Evolutionary conservation across 768 basidiomycete species (phyloP).

Genomic region (Tulasnella sp.): DNA sequence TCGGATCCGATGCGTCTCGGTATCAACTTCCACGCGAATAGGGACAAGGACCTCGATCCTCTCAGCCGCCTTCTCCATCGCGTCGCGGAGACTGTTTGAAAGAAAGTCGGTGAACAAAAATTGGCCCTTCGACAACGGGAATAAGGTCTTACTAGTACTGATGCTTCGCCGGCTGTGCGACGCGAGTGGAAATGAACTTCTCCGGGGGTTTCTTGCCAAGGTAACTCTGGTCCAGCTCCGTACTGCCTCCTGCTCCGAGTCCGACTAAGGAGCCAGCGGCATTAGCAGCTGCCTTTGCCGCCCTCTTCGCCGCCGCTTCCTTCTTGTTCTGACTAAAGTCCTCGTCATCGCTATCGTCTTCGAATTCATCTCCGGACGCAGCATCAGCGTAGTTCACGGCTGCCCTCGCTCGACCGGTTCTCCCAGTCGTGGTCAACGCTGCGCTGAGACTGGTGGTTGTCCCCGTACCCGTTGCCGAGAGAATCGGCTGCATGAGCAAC

Average conservation of each 20-base stretch:
- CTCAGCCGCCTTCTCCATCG: constrained; percentile 64
- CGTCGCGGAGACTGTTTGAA: constrained; percentile 56
- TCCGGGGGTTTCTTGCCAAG: constrained; percentile 83
- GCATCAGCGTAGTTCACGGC: constrained; percentile 85
- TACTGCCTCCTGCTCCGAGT: constrained; percentile 57
- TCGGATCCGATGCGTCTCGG: constrained; percentile 85
- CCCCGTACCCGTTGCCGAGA: constrained; percentile 44
- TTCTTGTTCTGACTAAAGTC: constrained; percentile 72
- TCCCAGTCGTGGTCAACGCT: constrained; percentile 45
- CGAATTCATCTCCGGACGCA: constrained; percentile 78
- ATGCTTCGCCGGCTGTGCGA: constrained; percentile 64
- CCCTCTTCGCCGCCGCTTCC: constrained; percentile 59
- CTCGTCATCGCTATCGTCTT: constrained; percentile 81
- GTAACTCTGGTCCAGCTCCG: constrained; percentile 84
- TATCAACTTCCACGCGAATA: constrained; percentile 94
- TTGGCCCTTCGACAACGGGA: too few relatives aligned
- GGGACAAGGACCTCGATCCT: constrained; percentile 70
- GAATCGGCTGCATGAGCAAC: constrained; percentile 86
- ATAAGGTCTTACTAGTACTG: constrained; percentile 70
- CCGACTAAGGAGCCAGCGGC: constrained; percentile 40
- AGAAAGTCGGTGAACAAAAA: constrained; percentile 38
- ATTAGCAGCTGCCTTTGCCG: constrained; percentile 43
- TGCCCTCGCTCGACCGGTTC: constrained; percentile 55
- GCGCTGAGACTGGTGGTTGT: constrained; percentile 42
- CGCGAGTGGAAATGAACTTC: constrained; percentile 68